Percentiles rank a stretch among this genome's conserved stretches.
Conservation (phyloP, 495 filamentous ascomycete species). For the Xylaria flabelliformis region DNA sequence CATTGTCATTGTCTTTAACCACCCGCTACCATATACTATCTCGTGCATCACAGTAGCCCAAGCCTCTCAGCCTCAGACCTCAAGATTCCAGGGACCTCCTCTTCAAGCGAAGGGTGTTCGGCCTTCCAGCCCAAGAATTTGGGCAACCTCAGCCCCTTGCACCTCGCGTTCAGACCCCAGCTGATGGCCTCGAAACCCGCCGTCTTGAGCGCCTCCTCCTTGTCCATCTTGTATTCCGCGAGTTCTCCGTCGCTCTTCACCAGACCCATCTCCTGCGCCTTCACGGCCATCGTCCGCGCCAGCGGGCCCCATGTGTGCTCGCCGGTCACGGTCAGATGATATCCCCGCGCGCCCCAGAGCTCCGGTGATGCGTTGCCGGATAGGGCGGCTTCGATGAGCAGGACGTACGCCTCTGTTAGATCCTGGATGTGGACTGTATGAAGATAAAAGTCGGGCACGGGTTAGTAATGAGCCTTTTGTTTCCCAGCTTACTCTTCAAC, state of each 20-base stretch:
- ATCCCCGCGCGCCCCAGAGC: constrained; percentile 71
- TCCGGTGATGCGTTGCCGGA: constrained; percentile 59
- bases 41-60: constrained; percentile 19
- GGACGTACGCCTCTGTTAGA: constrained; percentile 64
- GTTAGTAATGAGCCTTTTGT: background rate
- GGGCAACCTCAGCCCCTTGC: constrained; percentile 53
- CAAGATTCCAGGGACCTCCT: constrained; percentile 56
- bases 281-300: constrained; percentile 59
- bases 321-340: constrained; percentile 73
- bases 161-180: constrained; percentile 63
- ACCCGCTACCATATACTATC: background rate
- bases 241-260: constrained; percentile 48
- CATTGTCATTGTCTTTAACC: background rate
- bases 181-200: constrained; percentile 52
- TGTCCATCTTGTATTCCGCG: constrained; percentile 43
- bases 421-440: constrained; percentile 66
- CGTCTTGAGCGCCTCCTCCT: constrained; percentile 29
- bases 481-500: background rate
- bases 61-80: constrained; percentile 46
- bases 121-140: constrained; percentile 62
- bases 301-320: constrained; percentile 71
- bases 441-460: background rate
- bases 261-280: constrained; percentile 64
- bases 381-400: constrained; percentile 66
- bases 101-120: constrained; percentile 48